Evolutionary conservation across 1,139 yeast genomes (phyloP), one percentile per base, ranked within the genome.

Genomic region (Tardiomyces digboiensis): DNA sequence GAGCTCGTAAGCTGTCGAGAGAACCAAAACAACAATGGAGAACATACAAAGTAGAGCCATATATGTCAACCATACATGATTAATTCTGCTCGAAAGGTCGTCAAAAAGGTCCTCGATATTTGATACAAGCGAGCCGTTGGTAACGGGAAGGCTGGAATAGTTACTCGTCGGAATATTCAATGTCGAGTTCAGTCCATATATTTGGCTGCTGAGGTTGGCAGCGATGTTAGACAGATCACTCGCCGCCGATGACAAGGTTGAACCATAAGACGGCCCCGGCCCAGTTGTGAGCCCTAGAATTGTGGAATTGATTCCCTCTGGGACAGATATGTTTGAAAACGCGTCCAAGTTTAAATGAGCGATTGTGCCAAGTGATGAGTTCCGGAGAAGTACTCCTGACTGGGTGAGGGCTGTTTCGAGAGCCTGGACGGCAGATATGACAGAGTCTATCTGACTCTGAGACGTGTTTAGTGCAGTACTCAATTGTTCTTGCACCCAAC

Each of bases 291-390:
- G 12, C 16, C 33, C 14, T 16, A 26, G 14, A 5, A 26, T 4
- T 26, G 33, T 33, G 4, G 26, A 13, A 22, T 45, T 44, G 29
- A 49, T 29, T 13, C 37, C 45, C 2, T 41, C 14, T 3, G 53
- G 49, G n/a, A 48, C 43, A 13, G 26, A 12, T 18, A 51, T 44
- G 10, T 38, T 13, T 20, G 44, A 37, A 40, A 52, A 45, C 14
- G 41, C 33, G 29, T 38, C 33, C 20, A 52, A 43, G 20, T 45
- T 49, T 21, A 52, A 37, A 19, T 52, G 22, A 16, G 42, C 38
- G 7, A 41, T 37, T 8, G 43, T 21, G 18, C 47, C 47, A 16
- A 52, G 42, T 5, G 33, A 13, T n/a, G 16, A 13, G 33, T 26
- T 26, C 10, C 14, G 33, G 5, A 26, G 33, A 5, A 26, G 10